Percentiles rank a stretch among this genome's conserved stretches.
Conservation (phyloP, 768 basidiomycete genomes). For the Pisolithus sp. region DNA sequence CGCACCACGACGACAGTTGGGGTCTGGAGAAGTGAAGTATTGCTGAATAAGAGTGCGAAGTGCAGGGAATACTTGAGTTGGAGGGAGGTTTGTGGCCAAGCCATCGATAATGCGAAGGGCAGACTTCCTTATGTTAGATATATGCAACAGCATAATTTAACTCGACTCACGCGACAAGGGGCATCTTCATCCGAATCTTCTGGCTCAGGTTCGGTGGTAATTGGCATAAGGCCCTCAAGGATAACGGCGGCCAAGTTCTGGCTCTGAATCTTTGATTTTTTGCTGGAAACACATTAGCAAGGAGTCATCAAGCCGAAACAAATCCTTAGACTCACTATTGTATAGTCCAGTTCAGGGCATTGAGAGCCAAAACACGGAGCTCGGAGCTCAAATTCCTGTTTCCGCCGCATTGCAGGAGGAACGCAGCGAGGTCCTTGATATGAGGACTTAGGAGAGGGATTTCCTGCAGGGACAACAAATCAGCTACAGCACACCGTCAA, state of each 20-base stretch:
- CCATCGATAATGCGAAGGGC: constrained; percentile 93
- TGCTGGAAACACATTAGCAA: constrained; percentile 42
- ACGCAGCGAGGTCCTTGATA: constrained; percentile 79
- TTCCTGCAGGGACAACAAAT: constrained; percentile 48
- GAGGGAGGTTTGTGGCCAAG: constrained; percentile 87
- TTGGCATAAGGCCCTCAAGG: constrained; percentile 87
- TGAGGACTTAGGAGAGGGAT: constrained; percentile 88
- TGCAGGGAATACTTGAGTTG: constrained; percentile 91
- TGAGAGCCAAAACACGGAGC: constrained; percentile 84
- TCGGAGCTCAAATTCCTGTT: constrained; percentile 72
- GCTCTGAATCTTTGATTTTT: constrained; percentile 92
- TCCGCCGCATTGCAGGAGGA: constrained; percentile 79
- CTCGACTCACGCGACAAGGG: constrained; percentile 69
- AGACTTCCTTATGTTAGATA: constrained; percentile 43
- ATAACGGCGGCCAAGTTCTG: constrained; percentile 80
- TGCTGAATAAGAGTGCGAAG: constrained; percentile 76
- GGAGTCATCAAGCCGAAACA: background rate
- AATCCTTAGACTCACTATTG: constrained; percentile 65
- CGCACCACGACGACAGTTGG: constrained; percentile 79
- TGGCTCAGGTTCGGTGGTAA: constrained; percentile 89
- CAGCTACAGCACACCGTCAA: background rate
- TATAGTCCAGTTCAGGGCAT: constrained; percentile 93
- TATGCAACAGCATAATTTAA: background rate
- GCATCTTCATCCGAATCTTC: constrained; percentile 92
- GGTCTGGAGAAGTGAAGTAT: constrained; percentile 78